Evolutionary conservation across 192 early-diverging fungal genomes (phyloP), one percentile per base, ranked within the genome.

Genomic region (Podila epicladia): DNA sequence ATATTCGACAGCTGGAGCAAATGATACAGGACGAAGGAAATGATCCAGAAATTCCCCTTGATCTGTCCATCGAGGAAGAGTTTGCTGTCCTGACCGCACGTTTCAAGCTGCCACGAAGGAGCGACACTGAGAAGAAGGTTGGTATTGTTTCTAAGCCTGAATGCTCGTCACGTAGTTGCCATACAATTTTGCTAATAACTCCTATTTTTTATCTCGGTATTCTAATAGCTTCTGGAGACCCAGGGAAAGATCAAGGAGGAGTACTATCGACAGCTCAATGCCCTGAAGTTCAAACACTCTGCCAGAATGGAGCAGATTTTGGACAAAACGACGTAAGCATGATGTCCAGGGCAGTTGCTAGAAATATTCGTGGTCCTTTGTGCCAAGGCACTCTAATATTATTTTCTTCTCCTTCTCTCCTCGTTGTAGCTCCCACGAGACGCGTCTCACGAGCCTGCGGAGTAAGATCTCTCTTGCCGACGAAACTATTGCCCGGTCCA

Each of bases 31-130:
- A 60, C 12, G 45, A 71, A 20, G 69, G 60, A 2, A 48, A 35
- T 20, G 35, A 59, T 29, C 48, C 66, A 24, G 66, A 69, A 22
- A 49, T n/a, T 20, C 60, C 22, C 15, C 69, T 73, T 9, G 69
- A 55, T 4, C 48, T 76, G 2, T 79, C 75, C 9, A 73, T 80
- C 29, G 65, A 72, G 12, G 71, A 73, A 59, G 77, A 80, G 45
- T 73, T 80, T 60, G 55, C 57, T n/a, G 62, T 55, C 3, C 48
- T 73, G 20, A 73, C 22, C 28, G 53, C 9, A 9, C 65, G 62
- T 6, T 65, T 49, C 58, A 38, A 31, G 12, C 20, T 73, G 62
- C 58, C 66, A 5, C 58, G 68, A 62, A 66, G 70, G 17, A 72
- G 76, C 57, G 58, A 72, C 17, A 12, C 64, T 24, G 65, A 72